Conservation (phyloP, 176 grass and related monocot genomes). For the Eragrostis curvula region DNA sequence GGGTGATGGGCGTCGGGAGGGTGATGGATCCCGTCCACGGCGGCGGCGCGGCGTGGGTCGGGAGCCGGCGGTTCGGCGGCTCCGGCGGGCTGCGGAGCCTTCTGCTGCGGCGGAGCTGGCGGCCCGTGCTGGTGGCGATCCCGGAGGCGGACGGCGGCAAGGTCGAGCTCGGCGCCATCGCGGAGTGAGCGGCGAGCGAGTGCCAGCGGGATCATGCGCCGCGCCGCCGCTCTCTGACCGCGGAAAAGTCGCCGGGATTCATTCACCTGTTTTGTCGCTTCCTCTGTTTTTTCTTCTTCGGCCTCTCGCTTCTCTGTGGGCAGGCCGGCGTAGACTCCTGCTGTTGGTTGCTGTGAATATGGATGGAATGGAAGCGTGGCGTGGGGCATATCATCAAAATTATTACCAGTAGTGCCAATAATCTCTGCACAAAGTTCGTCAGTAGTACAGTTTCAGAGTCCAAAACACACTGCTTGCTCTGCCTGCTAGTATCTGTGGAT, state of each 20-base stretch:
- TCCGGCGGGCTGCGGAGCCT: constrained; percentile 47
- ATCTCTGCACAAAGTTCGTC: too few species aligned
- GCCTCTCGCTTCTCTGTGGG: not conserved
- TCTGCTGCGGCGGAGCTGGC: constrained; percentile 64
- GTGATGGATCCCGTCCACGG: not conserved
- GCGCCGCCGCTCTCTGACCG: too few species aligned
- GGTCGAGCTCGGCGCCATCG: constrained; percentile 42
- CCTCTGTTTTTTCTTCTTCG: not conserved
- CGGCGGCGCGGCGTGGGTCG: not conserved
- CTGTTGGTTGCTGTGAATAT: constrained; percentile 21
- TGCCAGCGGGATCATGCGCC: not conserved
- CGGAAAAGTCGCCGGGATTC: not conserved
- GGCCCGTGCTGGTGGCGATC: constrained; percentile 57
- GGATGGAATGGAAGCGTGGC: not conserved
- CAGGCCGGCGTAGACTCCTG: not conserved
- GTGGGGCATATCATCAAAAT: too few species aligned
- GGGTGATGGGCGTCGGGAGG: not conserved
- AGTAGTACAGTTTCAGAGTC: too few species aligned
- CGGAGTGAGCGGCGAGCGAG: constrained; percentile 3
- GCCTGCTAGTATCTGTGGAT: too few species aligned
- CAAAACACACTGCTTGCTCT: too few species aligned
- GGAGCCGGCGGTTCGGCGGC: constrained; percentile 29
- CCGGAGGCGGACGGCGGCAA: constrained; percentile 42
- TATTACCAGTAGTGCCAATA: too few species aligned
- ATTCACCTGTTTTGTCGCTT: not conserved